These are phyloP conservation scores for Debaryomycetaceae sp. DNA, from an alignment of 1,139 yeast species.

Conservation along the genomic window DNA sequence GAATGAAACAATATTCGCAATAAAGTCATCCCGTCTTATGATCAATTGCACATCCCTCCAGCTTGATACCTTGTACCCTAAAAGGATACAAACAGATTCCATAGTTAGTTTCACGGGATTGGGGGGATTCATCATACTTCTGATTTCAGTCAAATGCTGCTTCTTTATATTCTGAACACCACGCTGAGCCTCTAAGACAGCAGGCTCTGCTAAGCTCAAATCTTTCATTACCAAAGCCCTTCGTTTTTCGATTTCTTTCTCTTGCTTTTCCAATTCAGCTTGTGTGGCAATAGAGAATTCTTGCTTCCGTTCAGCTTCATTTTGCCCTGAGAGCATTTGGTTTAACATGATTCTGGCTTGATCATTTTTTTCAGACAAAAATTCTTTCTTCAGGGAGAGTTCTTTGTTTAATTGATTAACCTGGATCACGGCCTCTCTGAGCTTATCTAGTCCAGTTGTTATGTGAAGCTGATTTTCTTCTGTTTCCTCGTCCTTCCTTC, in stretches of 20 bases:
- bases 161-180: slow-evolving; percentile 91
- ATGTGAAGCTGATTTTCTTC: slow-evolving; percentile 73
- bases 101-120: slow-evolving; percentile 78
- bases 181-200: slow-evolving; percentile 75
- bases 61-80: slow-evolving; percentile 64
- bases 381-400: slow-evolving; percentile 51
- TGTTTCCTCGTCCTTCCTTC: slow-evolving; percentile 42
- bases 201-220: slow-evolving; percentile 76
- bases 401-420: slow-evolving; percentile 59
- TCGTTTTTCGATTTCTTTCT: slow-evolving; percentile 55
- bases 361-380: slow-evolving; percentile 52
- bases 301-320: slow-evolving; percentile 86
- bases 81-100: slow-evolving; percentile 80
- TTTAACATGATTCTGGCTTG: slow-evolving; percentile 73
- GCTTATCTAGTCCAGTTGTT: slow-evolving; percentile 67
- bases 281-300: slow-evolving; percentile 82
- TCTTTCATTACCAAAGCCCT: slow-evolving; percentile 56
- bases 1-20: slow-evolving; percentile 74
- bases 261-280: slow-evolving; percentile 66
- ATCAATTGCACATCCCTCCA: slow-evolving; percentile 89
- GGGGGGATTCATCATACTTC: slow-evolving; percentile 92
- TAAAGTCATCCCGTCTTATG: slow-evolving; percentile 83
- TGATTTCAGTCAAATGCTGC: slow-evolving; percentile 83
- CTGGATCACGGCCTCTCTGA: slow-evolving; percentile 73
- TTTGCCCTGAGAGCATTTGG: slow-evolving; percentile 81